Conservation (phyloP, 495 filamentous ascomycete species). For the Neurospora cerealis region DNA sequence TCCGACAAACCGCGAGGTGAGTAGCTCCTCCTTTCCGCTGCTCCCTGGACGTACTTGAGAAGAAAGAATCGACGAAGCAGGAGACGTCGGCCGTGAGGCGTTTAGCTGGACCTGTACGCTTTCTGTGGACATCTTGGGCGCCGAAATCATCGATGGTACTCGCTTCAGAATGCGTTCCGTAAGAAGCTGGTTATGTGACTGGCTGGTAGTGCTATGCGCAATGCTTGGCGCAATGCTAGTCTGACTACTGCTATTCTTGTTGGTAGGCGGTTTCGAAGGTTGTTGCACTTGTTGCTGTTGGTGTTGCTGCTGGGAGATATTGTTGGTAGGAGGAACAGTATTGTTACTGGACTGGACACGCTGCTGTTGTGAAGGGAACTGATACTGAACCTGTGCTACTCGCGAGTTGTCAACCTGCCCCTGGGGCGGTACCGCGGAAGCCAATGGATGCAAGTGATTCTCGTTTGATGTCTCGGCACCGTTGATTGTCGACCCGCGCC, state of each 20-base stretch:
- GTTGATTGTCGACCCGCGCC: conserved; percentile 35
- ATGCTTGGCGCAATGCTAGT: conserved; percentile 6
- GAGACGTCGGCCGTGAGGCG: conserved; percentile 31
- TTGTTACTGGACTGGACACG: not conserved
- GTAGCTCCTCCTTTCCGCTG: conserved; percentile 32
- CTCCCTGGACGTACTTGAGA: conserved; percentile 24
- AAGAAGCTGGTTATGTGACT: conserved; percentile 35
- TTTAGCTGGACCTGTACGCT: conserved; percentile 37
- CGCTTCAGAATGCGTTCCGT: conserved; percentile 51
- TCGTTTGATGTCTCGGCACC: conserved; percentile 19
- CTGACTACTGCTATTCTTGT: not conserved
- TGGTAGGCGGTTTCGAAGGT: not conserved
- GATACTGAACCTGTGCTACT: not conserved
- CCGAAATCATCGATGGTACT: conserved; percentile 42
- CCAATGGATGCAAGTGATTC: not conserved
- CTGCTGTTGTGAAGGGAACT: not conserved
- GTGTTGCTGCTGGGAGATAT: not conserved
- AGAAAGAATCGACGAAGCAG: conserved; percentile 5
- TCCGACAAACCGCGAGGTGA: conserved; percentile 42
- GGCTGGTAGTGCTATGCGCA: conserved; percentile 15
- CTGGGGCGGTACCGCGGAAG: conserved; percentile 2
- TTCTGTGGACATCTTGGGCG: conserved; percentile 50
- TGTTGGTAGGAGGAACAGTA: not conserved
- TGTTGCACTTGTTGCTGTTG: conserved; percentile 4
- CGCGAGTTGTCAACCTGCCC: conserved; percentile 8